A percentile compares a stretch with the other conserved stretches of the same genome.
These are phyloP conservation scores for Pisolithus sp. DNA, from an alignment of 768 basidiomycete species.

Conservation along the genomic window DNA sequence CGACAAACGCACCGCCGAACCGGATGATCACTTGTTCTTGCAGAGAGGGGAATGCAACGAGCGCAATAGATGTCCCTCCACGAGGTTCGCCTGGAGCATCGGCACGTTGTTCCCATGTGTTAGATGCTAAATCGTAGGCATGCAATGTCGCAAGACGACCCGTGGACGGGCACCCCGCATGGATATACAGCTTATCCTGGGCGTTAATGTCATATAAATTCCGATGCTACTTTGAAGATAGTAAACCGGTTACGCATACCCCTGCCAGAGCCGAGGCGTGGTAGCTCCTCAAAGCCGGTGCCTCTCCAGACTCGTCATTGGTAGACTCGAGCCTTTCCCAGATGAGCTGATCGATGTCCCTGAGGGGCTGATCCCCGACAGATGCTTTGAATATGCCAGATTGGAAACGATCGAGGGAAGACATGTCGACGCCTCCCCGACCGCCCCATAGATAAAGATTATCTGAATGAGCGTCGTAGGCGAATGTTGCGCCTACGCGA, in stretches of 20 bases:
- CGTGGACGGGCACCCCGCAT: conserved; percentile 34
- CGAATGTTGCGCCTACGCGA: conserved; percentile 18
- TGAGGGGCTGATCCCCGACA: conserved; percentile 6
- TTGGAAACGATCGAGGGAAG: conserved; percentile 25
- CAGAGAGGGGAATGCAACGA: conserved; percentile 12
- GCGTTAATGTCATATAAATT: background rate
- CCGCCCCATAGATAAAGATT: conserved; percentile 41
- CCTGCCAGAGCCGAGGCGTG: conserved; percentile 27
- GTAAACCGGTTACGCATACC: conserved; percentile 14
- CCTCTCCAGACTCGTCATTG: conserved; percentile 23
- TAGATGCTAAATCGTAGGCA: conserved; percentile 24
- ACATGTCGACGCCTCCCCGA: conserved; percentile 35
- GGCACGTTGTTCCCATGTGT: conserved; percentile 28
- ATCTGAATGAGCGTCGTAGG: conserved; percentile 12
- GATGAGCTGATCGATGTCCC: background rate
- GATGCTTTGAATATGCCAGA: conserved; percentile 26
- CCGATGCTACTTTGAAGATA: background rate
- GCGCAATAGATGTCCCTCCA: conserved; percentile 35
- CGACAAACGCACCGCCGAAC: conserved; percentile 26
- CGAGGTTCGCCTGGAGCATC: conserved; percentile 33
- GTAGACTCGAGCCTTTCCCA: conserved; percentile 27
- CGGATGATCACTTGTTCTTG: conserved; percentile 27
- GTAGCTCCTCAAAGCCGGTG: conserved; percentile 30
- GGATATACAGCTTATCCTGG: conserved; percentile 31
- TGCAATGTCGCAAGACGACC: conserved; percentile 33